Base-by-base conservation (phyloP, 768 basidiomycete species). In the Trametes cingulata region DNA sequence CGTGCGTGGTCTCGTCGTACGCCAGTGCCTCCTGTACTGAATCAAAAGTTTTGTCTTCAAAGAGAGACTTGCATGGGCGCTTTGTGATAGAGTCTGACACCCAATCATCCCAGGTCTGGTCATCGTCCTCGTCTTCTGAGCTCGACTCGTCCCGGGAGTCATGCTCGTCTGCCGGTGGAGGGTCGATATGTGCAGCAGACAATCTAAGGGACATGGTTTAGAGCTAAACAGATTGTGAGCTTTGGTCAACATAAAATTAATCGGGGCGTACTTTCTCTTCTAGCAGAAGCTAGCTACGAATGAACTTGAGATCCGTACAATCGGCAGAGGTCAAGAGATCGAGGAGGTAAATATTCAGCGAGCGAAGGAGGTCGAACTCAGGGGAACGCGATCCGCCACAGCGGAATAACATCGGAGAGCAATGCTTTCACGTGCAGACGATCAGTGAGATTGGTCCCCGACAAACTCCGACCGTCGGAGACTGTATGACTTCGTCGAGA, bases 101-200 rank as follows among this genome's bases (percentile, higher is more conserved):
- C 91, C 90, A 93, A 68, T 91, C 91, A 48, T 89, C 87, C 79
- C 86, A 92, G 53, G 78, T 86, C 62, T 89, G 77, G 39, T 91
- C 87, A n/a, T 76, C 67, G 8, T 68, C 66, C 19, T 70, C 69
- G 10, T 61, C 59, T 8, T 66, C 67, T 8, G 66, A 64, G 55
- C 58, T 63, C 3, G 69, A 68, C n/a, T 53, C 52, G 13, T 43
- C 49, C 13, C 22, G 41, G 10, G 36, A 43, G 6, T 49, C 59
- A 12, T 52, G 52, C 12, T 61, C 59, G 15, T 49, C 52, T 25
- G 56, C 55, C 19, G 54, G 43, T 5, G 47, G 39, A 3, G 39
- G 46, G 8, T 58, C 51, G n/a, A 55, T 40, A 19, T 59, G 64
- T 37, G 56, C 22, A 3, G 55, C 58, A 14, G 52, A 41, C 19